A percentile compares a stretch with the other conserved stretches of the same genome.
Conservation (phyloP, 176 grass and related monocot genomes). For the Leersia perrieri region DNA sequence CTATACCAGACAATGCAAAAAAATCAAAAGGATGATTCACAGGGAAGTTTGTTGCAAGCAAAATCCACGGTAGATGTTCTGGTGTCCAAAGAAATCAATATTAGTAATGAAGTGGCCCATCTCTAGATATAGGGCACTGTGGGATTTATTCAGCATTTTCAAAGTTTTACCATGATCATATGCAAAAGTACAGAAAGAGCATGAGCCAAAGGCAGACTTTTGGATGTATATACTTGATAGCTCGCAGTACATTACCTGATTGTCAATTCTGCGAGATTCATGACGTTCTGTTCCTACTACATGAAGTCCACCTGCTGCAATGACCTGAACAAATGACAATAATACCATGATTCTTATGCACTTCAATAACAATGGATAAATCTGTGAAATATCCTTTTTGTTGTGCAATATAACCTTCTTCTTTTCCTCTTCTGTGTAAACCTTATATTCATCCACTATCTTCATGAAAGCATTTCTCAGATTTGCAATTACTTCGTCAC, state of each 20-base stretch:
- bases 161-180: background rate
- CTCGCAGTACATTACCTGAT: constrained; percentile 63
- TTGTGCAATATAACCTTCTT: constrained; percentile 53
- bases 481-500: constrained; percentile 88
- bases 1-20: constrained; percentile 56
- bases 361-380: constrained; percentile 18
- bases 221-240: background rate
- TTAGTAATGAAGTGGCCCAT: background rate
- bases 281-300: constrained; percentile 95
- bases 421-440: constrained; percentile 94
- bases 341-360: background rate
- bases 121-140: background rate
- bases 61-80: background rate
- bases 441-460: constrained; percentile 84
- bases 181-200: background rate
- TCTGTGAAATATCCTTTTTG: constrained; percentile 22
- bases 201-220: background rate
- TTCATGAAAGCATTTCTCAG: constrained; percentile 83
- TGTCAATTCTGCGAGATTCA: constrained; percentile 97
- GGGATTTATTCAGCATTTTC: background rate
- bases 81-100: background rate
- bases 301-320: constrained; percentile 88
- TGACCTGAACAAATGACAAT: constrained; percentile 56
- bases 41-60: background rate
- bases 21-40: constrained; percentile 22